phyloP scores from a whole-genome alignment of 2,329 filamentous ascomycete genomes.

The Aureobasidium mangrovei region DNA sequence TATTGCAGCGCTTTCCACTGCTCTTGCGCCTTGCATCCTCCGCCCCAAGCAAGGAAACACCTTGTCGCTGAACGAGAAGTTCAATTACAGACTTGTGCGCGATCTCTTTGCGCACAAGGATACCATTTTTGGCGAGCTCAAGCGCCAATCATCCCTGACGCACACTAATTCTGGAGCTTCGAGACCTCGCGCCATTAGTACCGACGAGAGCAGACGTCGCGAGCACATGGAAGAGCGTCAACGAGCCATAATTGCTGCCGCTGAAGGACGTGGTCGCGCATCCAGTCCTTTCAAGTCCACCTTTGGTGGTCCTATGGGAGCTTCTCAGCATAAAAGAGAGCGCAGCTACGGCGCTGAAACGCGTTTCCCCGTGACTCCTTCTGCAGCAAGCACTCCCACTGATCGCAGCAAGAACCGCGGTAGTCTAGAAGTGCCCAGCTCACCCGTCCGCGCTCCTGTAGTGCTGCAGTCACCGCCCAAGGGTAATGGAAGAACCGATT shows the following conservation, averaged over 20 bases:
- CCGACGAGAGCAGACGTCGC: conserved; percentile 89
- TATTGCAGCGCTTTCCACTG: conserved; percentile 61
- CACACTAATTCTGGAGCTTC: conserved; percentile 53
- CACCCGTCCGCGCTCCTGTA: conserved; percentile 21
- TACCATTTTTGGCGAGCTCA: conserved; percentile 88
- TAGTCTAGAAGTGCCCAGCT: conserved; percentile 75
- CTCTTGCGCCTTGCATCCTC: conserved; percentile 76
- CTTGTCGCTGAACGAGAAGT: conserved; percentile 90
- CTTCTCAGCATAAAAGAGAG: conserved; percentile 59
- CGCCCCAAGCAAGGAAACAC: conserved; percentile 81
- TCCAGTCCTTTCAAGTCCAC: conserved; percentile 24
- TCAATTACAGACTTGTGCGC: conserved; percentile 79
- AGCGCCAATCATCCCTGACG: conserved; percentile 70
- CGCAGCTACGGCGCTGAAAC: conserved; percentile 60
- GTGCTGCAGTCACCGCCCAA: conserved; percentile 7
- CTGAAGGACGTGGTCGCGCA: conserved; percentile 44
- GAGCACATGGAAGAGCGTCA: conserved; percentile 91
- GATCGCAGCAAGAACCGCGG: conserved; percentile 43
- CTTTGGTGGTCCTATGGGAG: conserved; percentile 19
- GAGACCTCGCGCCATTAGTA: conserved; percentile 76
- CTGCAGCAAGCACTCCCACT: conserved; percentile 31
- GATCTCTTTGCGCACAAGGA: conserved; percentile 93
- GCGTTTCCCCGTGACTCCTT: conserved; percentile 72
- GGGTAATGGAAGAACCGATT: conserved; percentile 7
- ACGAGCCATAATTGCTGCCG: conserved; percentile 57